phyloP scores from a whole-genome alignment of 139 green algal genomes.

The Trebouxia sp. region DNA sequence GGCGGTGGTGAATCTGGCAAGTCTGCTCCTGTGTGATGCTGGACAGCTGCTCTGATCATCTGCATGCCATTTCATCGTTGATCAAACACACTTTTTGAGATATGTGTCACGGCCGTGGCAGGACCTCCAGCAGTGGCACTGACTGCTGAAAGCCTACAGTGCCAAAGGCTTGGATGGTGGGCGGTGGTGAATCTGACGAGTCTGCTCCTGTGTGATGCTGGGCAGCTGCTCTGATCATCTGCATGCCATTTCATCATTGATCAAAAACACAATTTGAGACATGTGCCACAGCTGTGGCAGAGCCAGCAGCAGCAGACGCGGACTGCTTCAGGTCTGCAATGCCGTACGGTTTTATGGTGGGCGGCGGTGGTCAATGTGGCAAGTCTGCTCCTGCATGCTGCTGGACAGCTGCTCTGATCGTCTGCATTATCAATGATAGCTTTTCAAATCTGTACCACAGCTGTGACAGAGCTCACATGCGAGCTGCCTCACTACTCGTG shows the following conservation, averaged over 20 bases:
- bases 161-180: constrained; percentile 20
- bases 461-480: too few relatives aligned
- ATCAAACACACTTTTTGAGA: too few relatives aligned
- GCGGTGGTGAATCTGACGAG: constrained; percentile 32
- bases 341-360: too few relatives aligned
- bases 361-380: too few relatives aligned
- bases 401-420: constrained; percentile 40
- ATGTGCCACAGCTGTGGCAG: too few relatives aligned
- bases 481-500: too few relatives aligned
- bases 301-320: too few relatives aligned
- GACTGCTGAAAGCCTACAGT: constrained; percentile 30
- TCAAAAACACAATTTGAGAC: too few relatives aligned
- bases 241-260: too few relatives aligned
- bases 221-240: constrained; percentile 47
- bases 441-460: too few relatives aligned
- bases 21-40: constrained; percentile 31
- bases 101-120: constrained; percentile 34
- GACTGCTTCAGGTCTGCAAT: too few relatives aligned
- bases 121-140: constrained; percentile 38
- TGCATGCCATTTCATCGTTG: constrained; percentile 42
- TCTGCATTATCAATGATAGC: too few relatives aligned
- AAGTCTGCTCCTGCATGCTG: constrained; percentile 31
- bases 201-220: constrained; percentile 30
- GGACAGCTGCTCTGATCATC: constrained; percentile 47
- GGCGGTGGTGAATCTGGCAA: constrained; percentile 40